phyloP scores from a whole-genome alignment of 1,139 yeast genomes.

The Kazachstania sp. region DNA sequence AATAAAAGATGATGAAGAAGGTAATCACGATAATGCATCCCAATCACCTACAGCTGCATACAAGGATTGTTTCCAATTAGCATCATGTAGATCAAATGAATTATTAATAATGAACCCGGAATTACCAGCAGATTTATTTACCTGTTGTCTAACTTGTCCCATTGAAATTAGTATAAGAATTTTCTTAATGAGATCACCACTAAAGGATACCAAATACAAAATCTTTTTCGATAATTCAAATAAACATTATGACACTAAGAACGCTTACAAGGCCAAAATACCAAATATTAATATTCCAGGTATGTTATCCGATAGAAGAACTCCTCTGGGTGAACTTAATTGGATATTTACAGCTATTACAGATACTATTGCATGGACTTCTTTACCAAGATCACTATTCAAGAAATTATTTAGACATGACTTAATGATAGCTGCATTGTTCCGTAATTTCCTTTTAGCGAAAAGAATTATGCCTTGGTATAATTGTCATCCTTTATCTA shows the following conservation, averaged over 20 bases:
- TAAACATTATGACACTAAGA: slow-evolving; percentile 15
- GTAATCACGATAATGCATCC: slow-evolving; percentile 55
- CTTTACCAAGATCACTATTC: slow-evolving; percentile 78
- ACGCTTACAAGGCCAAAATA: slow-evolving; percentile 30
- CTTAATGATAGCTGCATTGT: slow-evolving; percentile 91
- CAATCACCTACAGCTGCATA: slow-evolving; percentile 52
- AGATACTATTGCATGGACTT: slow-evolving; percentile 97
- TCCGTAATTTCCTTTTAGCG: slow-evolving; percentile 84
- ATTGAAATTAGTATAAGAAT: slow-evolving; percentile 89
- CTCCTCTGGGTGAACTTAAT: slow-evolving; percentile 91
- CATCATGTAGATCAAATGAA: slow-evolving; percentile 86
- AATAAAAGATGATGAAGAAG: slow-evolving; percentile 76
- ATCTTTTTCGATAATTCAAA: slow-evolving; percentile 34
- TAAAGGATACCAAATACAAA: slow-evolving; percentile 55
- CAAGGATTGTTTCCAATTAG: slow-evolving; percentile 84
- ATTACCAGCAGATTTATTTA: slow-evolving; percentile 90
- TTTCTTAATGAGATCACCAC: slow-evolving; percentile 79
- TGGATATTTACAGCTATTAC: slow-evolving; percentile 99
- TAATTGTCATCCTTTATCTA: slow-evolving; percentile 90
- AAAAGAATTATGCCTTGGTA: slow-evolving; percentile 90
- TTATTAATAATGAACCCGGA: slow-evolving; percentile 88
- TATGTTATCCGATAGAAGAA: slow-evolving; percentile 79
- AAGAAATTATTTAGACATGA: slow-evolving; percentile 90
- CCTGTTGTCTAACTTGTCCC: slow-evolving; percentile 92
- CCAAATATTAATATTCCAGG: slow-evolving; percentile 74